Conservation (phyloP, 331 rosid genomes). For the Acacia pycnantha region DNA sequence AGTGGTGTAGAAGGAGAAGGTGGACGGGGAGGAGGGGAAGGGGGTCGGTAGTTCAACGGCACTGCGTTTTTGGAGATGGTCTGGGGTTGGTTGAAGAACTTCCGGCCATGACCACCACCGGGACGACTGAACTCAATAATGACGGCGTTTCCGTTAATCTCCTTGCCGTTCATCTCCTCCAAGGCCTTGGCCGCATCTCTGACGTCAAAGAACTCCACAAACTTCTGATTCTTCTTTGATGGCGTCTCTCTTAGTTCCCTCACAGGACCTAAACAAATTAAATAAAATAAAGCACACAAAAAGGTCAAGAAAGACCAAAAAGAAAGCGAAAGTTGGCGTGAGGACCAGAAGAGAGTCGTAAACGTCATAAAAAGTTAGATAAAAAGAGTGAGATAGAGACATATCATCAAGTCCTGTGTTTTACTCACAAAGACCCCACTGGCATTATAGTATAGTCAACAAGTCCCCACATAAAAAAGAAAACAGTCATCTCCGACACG, state of each 20-base stretch:
- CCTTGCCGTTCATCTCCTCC: slow-evolving; percentile 61
- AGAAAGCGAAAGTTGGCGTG: background rate
- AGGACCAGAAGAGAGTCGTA: background rate
- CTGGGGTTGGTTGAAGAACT: slow-evolving; percentile 22
- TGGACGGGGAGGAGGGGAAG: slow-evolving; percentile 7
- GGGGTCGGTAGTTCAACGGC: slow-evolving; percentile 12
- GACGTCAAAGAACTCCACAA: slow-evolving; percentile 72
- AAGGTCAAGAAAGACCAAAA: background rate
- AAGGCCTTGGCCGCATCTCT: slow-evolving; percentile 71
- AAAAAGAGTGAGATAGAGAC: slow-evolving; percentile 41
- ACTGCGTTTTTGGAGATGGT: slow-evolving; percentile 23
- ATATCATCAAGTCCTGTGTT: slow-evolving; percentile 17
- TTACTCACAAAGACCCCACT: background rate
- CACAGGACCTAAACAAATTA: slow-evolving; percentile 44
- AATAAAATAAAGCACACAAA: background rate
- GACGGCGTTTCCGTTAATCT: slow-evolving; percentile 49
- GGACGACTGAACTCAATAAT: slow-evolving; percentile 73
- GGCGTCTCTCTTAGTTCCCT: slow-evolving; percentile 81
- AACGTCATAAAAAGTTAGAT: slow-evolving; percentile 6
- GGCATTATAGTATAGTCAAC: background rate
- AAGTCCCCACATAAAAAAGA: slow-evolving; percentile 5
- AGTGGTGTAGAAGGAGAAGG: slow-evolving; percentile 5
- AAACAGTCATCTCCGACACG: slow-evolving; percentile 17
- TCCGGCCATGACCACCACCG: slow-evolving; percentile 59
- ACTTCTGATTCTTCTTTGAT: slow-evolving; percentile 60